phyloP scores from a whole-genome alignment of 108 stramenopile genomes.

The Skeletonema menzelii region DNA sequence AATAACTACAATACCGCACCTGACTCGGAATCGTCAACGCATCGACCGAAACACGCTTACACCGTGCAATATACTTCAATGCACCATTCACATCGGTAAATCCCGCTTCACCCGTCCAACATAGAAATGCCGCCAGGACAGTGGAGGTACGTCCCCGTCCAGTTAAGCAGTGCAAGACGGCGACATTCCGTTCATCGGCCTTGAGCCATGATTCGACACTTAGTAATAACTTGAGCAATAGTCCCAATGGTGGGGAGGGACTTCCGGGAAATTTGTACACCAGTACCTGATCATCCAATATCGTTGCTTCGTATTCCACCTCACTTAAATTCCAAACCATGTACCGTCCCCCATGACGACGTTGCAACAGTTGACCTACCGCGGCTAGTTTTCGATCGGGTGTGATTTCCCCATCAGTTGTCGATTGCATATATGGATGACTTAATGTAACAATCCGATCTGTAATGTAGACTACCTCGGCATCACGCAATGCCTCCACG shows the following conservation, averaged over 20 bases:
- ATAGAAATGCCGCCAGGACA: constrained; percentile 89
- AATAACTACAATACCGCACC: constrained; percentile 90
- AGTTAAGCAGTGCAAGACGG: constrained; percentile 96
- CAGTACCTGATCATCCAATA: constrained; percentile 90
- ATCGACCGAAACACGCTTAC: constrained; percentile 68
- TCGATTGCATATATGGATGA: constrained; percentile 72
- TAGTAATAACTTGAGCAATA: constrained; percentile 87
- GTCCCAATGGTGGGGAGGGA: constrained; percentile 93
- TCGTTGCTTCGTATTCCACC: constrained; percentile 83
- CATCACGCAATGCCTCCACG: constrained; percentile 71
- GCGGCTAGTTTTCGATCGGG: constrained; percentile 76
- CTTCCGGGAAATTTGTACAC: constrained; percentile 92
- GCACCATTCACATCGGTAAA: constrained; percentile 78
- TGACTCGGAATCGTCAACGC: constrained; percentile 94
- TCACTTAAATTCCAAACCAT: constrained; percentile 98
- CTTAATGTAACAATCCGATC: constrained; percentile 78
- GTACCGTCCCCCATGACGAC: constrained; percentile 74
- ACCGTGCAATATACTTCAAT: constrained; percentile 85
- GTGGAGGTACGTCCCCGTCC: constrained; percentile 92
- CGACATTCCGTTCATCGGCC: constrained; percentile 89
- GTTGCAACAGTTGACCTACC: constrained; percentile 71
- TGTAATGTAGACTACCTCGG: constrained; percentile 85
- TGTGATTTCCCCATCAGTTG: constrained; percentile 60
- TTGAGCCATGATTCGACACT: constrained; percentile 94
- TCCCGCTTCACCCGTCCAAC: constrained; percentile 94